Evolutionary conservation across 441 rosid species (phyloP).

Genomic region (Oxalis stricta): DNA sequence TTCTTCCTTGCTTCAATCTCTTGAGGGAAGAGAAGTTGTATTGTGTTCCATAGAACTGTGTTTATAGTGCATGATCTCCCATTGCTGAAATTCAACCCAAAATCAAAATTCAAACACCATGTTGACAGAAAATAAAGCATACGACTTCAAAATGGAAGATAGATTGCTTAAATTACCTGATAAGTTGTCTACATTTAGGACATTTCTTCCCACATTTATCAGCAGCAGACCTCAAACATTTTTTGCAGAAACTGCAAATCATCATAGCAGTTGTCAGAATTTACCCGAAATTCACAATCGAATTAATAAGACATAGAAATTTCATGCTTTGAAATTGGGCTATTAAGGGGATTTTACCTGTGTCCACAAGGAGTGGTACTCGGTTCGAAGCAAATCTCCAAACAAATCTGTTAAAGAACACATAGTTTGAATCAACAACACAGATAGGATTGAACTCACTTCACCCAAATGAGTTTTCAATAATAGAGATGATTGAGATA

Average conservation of each 20-base stretch:
- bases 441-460: neutral
- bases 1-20: constrained; percentile 76
- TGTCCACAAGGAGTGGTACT: constrained; percentile 95
- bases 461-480: neutral
- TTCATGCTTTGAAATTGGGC: neutral
- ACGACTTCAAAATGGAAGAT: neutral
- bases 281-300: neutral
- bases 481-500: constrained; percentile 4
- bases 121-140: neutral
- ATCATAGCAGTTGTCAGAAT: neutral
- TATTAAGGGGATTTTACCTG: constrained; percentile 43
- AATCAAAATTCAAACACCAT: neutral
- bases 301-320: neutral
- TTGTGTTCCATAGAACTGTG: constrained; percentile 96
- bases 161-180: constrained; percentile 31
- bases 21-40: constrained; percentile 83
- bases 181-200: constrained; percentile 83
- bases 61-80: constrained; percentile 82
- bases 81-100: constrained; percentile 32
- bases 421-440: neutral
- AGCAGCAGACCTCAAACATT: constrained; percentile 70
- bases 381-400: constrained; percentile 92
- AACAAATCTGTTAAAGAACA: constrained; percentile 50
- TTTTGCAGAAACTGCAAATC: constrained; percentile 69
- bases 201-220: constrained; percentile 91